A percentile compares a stretch with the other conserved stretches of the same genome.
Conservation (phyloP, 2,329 filamentous ascomycete species). For the Akanthomyces muscarius region DNA sequence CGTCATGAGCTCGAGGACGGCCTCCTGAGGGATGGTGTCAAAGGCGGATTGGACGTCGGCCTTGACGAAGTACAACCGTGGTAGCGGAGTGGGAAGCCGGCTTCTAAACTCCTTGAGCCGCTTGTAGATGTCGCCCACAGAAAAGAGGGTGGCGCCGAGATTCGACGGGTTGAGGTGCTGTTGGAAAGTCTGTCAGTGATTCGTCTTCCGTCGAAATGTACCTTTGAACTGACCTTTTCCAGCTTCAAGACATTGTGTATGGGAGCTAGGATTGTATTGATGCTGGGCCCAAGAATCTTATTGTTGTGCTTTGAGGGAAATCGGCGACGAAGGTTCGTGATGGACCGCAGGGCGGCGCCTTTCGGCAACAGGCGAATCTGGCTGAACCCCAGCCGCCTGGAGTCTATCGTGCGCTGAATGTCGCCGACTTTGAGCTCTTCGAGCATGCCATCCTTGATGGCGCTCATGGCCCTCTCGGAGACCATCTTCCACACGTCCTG, state of each 20-base stretch:
- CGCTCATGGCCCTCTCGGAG: constrained; percentile 65
- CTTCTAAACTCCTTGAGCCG: constrained; percentile 67
- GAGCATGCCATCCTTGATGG: constrained; percentile 69
- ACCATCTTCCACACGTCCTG: constrained; percentile 86
- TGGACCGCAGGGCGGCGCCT: constrained; percentile 68
- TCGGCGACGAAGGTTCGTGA: constrained; percentile 77
- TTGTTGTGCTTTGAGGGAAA: constrained; percentile 55
- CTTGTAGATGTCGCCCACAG: constrained; percentile 72
- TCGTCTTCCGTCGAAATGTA: neutral
- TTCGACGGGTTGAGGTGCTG: constrained; percentile 47
- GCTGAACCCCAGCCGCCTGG: constrained; percentile 68
- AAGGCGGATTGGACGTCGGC: constrained; percentile 90
- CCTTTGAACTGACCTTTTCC: constrained; percentile 57
- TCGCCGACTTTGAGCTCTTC: constrained; percentile 64
- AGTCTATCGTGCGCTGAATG: constrained; percentile 55
- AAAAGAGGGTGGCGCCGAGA: constrained; percentile 78
- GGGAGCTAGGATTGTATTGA: constrained; percentile 58
- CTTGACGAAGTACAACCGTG: constrained; percentile 78
- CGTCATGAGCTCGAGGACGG: constrained; percentile 63
- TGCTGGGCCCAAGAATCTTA: constrained; percentile 50
- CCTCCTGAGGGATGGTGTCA: constrained; percentile 85
- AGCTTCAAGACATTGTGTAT: constrained; percentile 73
- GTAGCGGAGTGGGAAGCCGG: constrained; percentile 35
- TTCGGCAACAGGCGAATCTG: constrained; percentile 83
- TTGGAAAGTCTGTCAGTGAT: constrained; percentile 19